Evolutionary conservation across 1,284 basidiomycete genomes (phyloP).

Genomic region (Cryptococcus sp.): DNA sequence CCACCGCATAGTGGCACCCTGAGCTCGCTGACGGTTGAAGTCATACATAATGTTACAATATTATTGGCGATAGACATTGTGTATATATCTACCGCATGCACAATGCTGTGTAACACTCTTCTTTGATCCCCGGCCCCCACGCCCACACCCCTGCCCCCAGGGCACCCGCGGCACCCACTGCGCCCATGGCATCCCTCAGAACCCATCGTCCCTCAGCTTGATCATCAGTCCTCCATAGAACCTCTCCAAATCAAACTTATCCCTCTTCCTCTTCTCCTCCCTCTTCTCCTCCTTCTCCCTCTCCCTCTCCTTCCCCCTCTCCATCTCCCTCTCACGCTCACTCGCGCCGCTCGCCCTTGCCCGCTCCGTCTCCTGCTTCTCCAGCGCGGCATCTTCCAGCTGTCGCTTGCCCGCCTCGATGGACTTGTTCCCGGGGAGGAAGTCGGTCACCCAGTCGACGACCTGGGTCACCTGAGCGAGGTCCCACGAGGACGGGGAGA

Average conservation of each 20-base stretch:
- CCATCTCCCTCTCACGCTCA: background rate
- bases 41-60: background rate
- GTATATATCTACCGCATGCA: background rate
- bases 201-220: slow-evolving; percentile 48
- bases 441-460: slow-evolving; percentile 49
- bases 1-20: background rate
- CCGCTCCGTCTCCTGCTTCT: slow-evolving; percentile 29
- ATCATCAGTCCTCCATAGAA: slow-evolving; percentile 52
- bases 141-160: background rate
- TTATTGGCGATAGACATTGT: background rate
- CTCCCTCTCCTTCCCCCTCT: background rate
- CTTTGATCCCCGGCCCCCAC: background rate
- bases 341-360: background rate
- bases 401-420: slow-evolving; percentile 39
- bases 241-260: slow-evolving; percentile 48
- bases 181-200: slow-evolving; percentile 17
- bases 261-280: slow-evolving; percentile 35
- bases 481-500: slow-evolving; percentile 31
- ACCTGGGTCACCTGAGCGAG: slow-evolving; percentile 48
- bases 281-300: slow-evolving; percentile 11
- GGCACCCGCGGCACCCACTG: background rate
- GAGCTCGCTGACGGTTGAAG: background rate
- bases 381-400: slow-evolving; percentile 39
- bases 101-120: background rate
- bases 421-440: slow-evolving; percentile 35